phyloP scores from a whole-genome alignment of 176 grass and related monocot species.

The Carex cristatella region DNA sequence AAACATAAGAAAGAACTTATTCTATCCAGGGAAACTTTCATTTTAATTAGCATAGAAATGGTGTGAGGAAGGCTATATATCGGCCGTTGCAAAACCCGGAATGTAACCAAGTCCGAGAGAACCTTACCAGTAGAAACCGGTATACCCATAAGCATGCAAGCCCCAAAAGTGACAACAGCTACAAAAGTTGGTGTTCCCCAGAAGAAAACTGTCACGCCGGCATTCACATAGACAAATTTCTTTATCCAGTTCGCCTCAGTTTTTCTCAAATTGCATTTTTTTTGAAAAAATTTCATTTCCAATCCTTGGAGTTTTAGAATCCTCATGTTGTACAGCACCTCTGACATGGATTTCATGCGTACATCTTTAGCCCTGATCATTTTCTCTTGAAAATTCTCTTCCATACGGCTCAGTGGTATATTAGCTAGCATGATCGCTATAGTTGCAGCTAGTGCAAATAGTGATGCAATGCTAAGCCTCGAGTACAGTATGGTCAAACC shows the following conservation, averaged over 20 bases:
- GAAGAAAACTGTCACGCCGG: conserved; percentile 30
- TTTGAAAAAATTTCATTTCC: conserved; percentile 93
- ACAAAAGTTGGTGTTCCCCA: conserved; percentile 78
- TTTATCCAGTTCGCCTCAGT: conserved; percentile 57
- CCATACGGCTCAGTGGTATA: conserved; percentile 48
- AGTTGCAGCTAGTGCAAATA: conserved; percentile 46
- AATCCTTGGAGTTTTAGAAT: conserved; percentile 80
- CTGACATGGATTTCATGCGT: conserved; percentile 74
- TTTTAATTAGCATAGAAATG: conserved; percentile 30
- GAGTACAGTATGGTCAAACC: conserved; percentile 67
- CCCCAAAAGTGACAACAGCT: conserved; percentile 59
- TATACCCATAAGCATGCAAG: conserved; percentile 36
- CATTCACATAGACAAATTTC: conserved; percentile 46
- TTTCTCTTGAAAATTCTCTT: conserved; percentile 61
- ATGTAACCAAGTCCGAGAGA: conserved; percentile 34
- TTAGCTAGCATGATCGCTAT: conserved; percentile 67
- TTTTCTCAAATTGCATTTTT: conserved; percentile 60
- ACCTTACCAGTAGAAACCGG: conserved; percentile 39
- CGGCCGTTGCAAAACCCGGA: conserved; percentile 30
- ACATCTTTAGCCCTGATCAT: conserved; percentile 73
- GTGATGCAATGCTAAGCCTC: conserved; percentile 45
- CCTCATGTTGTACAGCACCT: conserved; percentile 83
- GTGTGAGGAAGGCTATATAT: conserved; percentile 33
- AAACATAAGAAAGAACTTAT: conserved; percentile 34
- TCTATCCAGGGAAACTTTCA: conserved; percentile 40